A percentile compares a stretch with the other conserved stretches of the same genome.
phyloP scores from a whole-genome alignment of 768 basidiomycete species.

The Termitomyces sp. region DNA sequence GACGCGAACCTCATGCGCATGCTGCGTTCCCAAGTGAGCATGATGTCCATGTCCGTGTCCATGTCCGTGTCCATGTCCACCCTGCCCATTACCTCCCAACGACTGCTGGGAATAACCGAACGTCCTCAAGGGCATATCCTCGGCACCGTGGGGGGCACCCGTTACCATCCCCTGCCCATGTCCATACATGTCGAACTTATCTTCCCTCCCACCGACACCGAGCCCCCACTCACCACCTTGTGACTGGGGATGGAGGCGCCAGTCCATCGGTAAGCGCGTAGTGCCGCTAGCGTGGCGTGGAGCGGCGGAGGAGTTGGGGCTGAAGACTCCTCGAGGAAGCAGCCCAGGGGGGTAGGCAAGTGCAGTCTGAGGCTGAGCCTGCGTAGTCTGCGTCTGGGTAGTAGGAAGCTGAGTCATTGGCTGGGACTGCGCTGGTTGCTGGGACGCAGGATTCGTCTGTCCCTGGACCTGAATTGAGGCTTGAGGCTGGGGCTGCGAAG shows the following conservation, averaged over 20 bases:
- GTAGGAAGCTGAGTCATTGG: neutral
- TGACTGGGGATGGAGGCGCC: slow-evolving; percentile 28
- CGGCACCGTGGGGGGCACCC: neutral
- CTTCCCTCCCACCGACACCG: slow-evolving; percentile 9
- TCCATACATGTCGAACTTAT: neutral
- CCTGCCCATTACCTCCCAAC: neutral
- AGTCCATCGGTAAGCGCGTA: slow-evolving; percentile 27
- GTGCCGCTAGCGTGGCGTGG: neutral
- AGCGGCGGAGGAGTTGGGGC: neutral
- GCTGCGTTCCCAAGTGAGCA: slow-evolving; percentile 3
- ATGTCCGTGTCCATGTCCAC: neutral
- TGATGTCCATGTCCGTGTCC: neutral
- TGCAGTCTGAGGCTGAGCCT: neutral
- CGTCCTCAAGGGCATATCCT: neutral
- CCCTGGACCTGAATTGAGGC: neutral
- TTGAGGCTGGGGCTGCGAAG: neutral
- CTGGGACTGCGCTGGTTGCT: neutral
- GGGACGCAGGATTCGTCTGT: neutral
- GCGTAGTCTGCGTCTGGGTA: neutral
- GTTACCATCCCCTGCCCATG: neutral
- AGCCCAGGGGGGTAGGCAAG: slow-evolving; percentile 6
- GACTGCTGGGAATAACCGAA: slow-evolving; percentile 12
- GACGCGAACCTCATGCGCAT: slow-evolving; percentile 47
- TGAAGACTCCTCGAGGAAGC: neutral
- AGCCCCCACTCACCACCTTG: slow-evolving; percentile 12